Conservation (phyloP, 225 moss, liverwort and hornwort species). For the Asterella californica region DNA sequence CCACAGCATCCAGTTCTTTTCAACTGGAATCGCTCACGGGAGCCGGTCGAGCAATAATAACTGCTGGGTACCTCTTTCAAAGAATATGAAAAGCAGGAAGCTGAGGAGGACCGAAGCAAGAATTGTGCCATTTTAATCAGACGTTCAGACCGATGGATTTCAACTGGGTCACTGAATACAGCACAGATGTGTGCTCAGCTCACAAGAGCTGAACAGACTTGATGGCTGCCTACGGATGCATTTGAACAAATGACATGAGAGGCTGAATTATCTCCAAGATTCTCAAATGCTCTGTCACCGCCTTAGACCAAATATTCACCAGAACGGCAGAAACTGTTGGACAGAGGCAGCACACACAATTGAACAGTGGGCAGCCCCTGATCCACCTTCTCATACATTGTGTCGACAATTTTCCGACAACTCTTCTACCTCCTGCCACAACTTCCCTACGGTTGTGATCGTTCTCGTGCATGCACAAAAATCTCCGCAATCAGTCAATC, state of each 20-base stretch:
- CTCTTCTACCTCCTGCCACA: neutral
- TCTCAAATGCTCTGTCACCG: neutral
- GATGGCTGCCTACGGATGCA: neutral
- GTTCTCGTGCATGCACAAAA: neutral
- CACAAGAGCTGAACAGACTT: neutral
- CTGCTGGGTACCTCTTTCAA: neutral
- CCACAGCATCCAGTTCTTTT: neutral
- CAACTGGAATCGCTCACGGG: neutral
- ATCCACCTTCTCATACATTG: neutral
- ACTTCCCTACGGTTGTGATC: neutral
- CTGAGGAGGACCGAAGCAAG: slow-evolving; percentile 1
- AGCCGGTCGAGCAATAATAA: neutral
- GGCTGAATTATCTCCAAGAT: neutral
- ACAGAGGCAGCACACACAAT: slow-evolving; percentile 6
- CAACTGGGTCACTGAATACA: neutral
- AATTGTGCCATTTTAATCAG: slow-evolving; percentile 7
- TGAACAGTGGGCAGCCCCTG: neutral
- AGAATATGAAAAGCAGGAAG: neutral
- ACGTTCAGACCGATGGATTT: neutral
- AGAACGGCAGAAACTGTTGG: slow-evolving; percentile 12
- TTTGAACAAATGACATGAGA: neutral
- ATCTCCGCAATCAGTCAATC: too few species aligned
- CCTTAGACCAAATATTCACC: slow-evolving; percentile 18
- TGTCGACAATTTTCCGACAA: neutral
- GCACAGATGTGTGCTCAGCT: neutral